Percentiles rank a stretch among this genome's conserved stretches.
These are phyloP conservation scores for Thraustochytrium sp. DNA, from an alignment of 352 stramenopile genomes.

Conservation along the genomic window DNA sequence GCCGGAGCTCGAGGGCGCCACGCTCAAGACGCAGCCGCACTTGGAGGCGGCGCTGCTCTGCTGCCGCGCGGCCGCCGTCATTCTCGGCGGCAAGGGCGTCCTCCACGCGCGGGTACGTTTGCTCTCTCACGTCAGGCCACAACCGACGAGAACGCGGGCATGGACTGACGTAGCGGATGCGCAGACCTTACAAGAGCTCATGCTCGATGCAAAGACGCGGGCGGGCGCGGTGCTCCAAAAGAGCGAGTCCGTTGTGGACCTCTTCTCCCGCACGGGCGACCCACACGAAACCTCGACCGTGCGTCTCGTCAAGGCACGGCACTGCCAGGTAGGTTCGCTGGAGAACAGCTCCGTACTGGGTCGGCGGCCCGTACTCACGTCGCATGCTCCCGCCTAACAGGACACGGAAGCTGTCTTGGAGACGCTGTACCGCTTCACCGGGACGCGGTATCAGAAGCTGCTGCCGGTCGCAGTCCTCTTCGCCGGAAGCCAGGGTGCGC, in stretches of 20 bases:
- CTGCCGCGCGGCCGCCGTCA: neutral
- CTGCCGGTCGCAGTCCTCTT: conserved; percentile 11
- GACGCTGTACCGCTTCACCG: conserved; percentile 34
- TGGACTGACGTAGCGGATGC: neutral
- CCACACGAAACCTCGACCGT: neutral
- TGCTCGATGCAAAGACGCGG: neutral
- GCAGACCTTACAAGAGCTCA: neutral
- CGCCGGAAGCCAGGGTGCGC: neutral
- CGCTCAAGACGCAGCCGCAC: neutral
- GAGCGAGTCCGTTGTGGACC: neutral
- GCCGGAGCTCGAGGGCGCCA: too few species aligned
- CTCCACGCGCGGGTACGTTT: conserved; percentile 22
- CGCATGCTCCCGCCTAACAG: neutral
- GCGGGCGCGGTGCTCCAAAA: neutral
- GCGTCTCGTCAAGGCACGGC: neutral
- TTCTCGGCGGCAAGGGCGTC: conserved; percentile 23
- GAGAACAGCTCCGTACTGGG: neutral
- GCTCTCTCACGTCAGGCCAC: too few species aligned
- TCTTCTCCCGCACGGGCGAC: neutral
- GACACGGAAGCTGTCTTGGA: neutral
- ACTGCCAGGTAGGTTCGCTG: neutral
- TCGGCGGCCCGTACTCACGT: neutral
- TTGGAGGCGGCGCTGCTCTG: neutral
- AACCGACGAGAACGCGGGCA: neutral
- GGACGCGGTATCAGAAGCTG: conserved; percentile 10